Base-by-base conservation (phyloP, 2,329 filamentous ascomycete species). In the Tolypocladium album region DNA sequence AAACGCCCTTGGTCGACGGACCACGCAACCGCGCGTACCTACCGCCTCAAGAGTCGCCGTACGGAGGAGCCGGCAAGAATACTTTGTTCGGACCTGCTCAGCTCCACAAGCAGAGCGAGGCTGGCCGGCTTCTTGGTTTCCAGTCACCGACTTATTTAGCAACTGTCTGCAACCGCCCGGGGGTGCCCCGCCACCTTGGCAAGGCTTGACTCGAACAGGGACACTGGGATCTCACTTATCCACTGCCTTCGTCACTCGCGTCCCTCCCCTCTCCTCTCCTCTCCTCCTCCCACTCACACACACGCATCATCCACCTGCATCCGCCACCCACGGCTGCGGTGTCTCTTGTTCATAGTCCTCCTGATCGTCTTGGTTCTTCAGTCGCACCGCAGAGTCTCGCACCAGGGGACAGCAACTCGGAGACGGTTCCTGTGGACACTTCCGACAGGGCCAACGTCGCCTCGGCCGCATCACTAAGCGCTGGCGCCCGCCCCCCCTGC, bases 161-260 rank as follows among this genome's bases (percentile, higher is more conserved):
- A 22, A 52, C 27, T 20, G 55, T 22, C 55, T 57, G 55, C 55
- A 57, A 57, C 55, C 40, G 55, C 39, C 58, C 50, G 42, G 7
- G 31, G 12, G 15, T 17, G 39, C 59, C 59, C 59, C 47, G 56
- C 47, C 45, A 55, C 56, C 59, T 27, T 36, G 31, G 47, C 31
- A 57, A 52, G 58, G 50, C 58, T 61, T 60, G 60, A 58, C 60
- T 60, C 60, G 40, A 55, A 40, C 60, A 42, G 55, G 58, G 24
- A 57, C 55, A 27, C 50, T 4, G 50, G 12, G 24, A 57, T 57
- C 55, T 57, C 39, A 57, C 55, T 34, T 45, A 57, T 36, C 55
- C 55, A 57, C 55, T 42, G 58, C 27, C 58, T 52, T 42, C 36
- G 45, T 42, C 45, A 42, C 50, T 24, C 38, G 22, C 47, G 20